Base-by-base conservation (phyloP, 2,329 filamentous ascomycete species). In the Torrubiellomyces zombiae region DNA sequence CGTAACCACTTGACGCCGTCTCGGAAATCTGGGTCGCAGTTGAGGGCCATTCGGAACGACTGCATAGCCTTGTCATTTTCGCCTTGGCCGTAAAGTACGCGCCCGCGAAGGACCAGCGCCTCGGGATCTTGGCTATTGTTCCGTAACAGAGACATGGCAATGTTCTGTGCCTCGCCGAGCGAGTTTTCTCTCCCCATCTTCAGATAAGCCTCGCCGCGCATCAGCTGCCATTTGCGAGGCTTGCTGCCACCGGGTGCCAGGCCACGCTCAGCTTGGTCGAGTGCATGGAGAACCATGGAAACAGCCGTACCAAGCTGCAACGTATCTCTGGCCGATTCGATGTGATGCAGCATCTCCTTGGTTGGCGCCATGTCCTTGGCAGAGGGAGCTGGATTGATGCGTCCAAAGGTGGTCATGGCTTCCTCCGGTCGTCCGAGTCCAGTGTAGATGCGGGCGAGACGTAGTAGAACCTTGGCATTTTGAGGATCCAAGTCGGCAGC, bases 51-150 rank as follows among this genome's bases (percentile, higher is more conserved):
- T 36, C 82, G 72, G 58, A 95, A 89, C 49, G 91, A 80, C 45
- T 86, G 79, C 21, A 93, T 67, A 2, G 89, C 86, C 61, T 94
- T 92, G 3, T 91, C 80, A 43, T 93, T 93, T 38, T 98, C 89
- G 16, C 89, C 89, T 47, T 89, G 80, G 4, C 74, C 75, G 42
- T 95, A 95, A 24, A 93, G 64, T 10, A 82, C 77, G 34, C 83
- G 72, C 14, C 86, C 89, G 23, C 86, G 72, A 25, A 98, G 67
- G 5, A 94, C 80, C 34, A 98, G 59, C 2, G 86, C 89, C 54
- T 98, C 89, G 2, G 89, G 85, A 43, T 98, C 89, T 46, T 86
- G 77, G 48, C 63, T 82, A 57, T 95, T 95, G 44, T 67, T 63
- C 26, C 89, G 72, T 33, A 98, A 62, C 38, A 98, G 55, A 3